Evolutionary conservation across 768 basidiomycete genomes (phyloP).

Genomic region (Paxillus ammoniavirescens): DNA sequence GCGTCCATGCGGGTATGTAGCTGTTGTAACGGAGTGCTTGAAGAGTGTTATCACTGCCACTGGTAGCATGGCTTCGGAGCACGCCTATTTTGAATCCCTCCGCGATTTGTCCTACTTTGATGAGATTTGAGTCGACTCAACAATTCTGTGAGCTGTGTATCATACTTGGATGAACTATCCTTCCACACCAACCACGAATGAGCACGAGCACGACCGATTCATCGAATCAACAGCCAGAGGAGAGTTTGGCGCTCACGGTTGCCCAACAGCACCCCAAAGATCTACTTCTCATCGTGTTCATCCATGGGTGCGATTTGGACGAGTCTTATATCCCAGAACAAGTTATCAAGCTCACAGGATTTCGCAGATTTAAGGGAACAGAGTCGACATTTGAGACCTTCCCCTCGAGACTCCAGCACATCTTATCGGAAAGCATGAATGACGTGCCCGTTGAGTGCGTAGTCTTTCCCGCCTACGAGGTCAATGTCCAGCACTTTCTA

Average conservation of each 20-base stretch:
- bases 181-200: conserved; percentile 7
- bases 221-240: conserved; percentile 4
- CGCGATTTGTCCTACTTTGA: not conserved
- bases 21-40: too few relatives aligned
- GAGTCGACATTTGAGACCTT: conserved; percentile 77
- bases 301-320: conserved; percentile 61
- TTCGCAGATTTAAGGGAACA: conserved; percentile 50
- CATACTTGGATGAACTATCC: not conserved
- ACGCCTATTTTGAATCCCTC: not conserved
- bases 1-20: too few relatives aligned
- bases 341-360: conserved; percentile 2
- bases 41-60: not conserved
- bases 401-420: conserved; percentile 74
- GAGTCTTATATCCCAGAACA: not conserved
- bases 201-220: conserved; percentile 1
- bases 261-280: conserved; percentile 30
- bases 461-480: conserved; percentile 91
- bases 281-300: conserved; percentile 68
- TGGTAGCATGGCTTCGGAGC: not conserved
- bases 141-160: not conserved
- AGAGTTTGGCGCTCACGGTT: not conserved
- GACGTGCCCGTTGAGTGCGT: conserved; percentile 63
- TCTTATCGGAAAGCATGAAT: conserved; percentile 63
- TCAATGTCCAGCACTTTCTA: conserved; percentile 26
- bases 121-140: not conserved